Evolutionary conservation across 176 grass and related monocot genomes (phyloP), one percentile per base, ranked within the genome.

Genomic region (Cenchrus americanus): DNA sequence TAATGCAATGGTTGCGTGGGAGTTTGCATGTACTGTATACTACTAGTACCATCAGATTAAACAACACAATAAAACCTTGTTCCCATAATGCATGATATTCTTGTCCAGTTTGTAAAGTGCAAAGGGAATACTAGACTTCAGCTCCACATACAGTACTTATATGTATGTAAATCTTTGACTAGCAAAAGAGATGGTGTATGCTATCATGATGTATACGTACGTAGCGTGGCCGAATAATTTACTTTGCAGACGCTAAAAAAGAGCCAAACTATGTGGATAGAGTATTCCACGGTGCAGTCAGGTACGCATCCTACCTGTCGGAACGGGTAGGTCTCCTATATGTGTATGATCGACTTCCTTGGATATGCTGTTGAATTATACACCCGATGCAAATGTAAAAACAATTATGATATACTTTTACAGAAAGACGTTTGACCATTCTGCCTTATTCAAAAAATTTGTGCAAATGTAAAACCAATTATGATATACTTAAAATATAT

Each of bases 1-100:
- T 77, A 82, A 82, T 82, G 73, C 34, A 37, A 37, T 4, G 34
- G 37, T 86, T 77, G 78, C 71, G 83, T 86, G 66, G 21, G 51
- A 19, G 30, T 44, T 73, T 83, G 50, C 51, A 44, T 27, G 27
- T 18, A 7, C 24, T 27, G 22, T 72, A 14, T 63, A 14, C 12
- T 63, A 63, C 19, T 14, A 14, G 60, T 14, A 47, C 17, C 22
- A 55, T n/a, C 26, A 15, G 23, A 69, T 69, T 80, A 80, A 75
- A 63, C 43, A 46, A 68, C 21, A 12, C n/a, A 32, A 24, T 14
- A 81, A 1, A 48, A 26, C 9, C 52, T 81, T 62, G 53, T 74
- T 68, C 69, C 30, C 82, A 81, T 63, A 62, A 14, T 48, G 37
- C 54, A 86, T 72, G 40, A 73, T 76, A 24, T 76, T 89, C 62